Evolutionary conservation across 805 yeast species (phyloP).

Genomic region (Metschnikowia aberdeeniae): DNA sequence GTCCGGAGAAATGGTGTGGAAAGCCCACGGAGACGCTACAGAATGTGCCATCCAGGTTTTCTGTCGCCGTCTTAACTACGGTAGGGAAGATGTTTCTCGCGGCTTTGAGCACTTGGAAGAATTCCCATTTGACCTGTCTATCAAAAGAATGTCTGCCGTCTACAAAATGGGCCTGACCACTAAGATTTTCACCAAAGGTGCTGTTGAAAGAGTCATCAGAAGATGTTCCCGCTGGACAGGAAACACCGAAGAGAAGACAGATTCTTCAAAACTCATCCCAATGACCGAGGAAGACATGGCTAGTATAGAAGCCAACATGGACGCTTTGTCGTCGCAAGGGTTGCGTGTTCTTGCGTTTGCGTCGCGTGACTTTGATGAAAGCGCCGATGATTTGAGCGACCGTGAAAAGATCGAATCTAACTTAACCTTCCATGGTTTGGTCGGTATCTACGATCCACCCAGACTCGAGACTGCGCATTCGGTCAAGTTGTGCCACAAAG

Average conservation of each 20-base stretch:
- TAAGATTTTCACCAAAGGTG: constrained; percentile 19
- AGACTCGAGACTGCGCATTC: constrained; percentile 18
- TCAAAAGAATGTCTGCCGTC: constrained; percentile 19
- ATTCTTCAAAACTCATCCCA: constrained; percentile 12
- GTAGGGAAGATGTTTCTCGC: constrained; percentile 24
- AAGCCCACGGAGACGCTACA: constrained; percentile 21
- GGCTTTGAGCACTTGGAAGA: constrained; percentile 15
- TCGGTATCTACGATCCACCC: constrained; percentile 22
- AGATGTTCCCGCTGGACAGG: constrained; percentile 19
- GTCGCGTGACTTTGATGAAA: constrained; percentile 11
- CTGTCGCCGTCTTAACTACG: constrained; percentile 17
- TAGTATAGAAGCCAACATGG: constrained; percentile 17
- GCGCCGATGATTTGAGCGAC: constrained; percentile 13
- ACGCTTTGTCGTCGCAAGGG: constrained; percentile 19
- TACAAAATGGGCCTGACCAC: constrained; percentile 12
- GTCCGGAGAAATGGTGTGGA: constrained; percentile 31
- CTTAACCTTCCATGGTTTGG: constrained; percentile 18
- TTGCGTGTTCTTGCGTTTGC: constrained; percentile 21
- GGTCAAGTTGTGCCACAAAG: constrained; percentile 19
- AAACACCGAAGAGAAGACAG: constrained; percentile 17
- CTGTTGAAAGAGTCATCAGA: constrained; percentile 18
- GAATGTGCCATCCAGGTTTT: constrained; percentile 20
- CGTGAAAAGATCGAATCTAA: constrained; percentile 18
- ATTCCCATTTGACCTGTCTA: constrained; percentile 18
- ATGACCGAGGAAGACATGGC: constrained; percentile 16